Percentiles rank a stretch among this genome's conserved stretches.
Conservation (phyloP, 441 rosid species). For the Croton laevigatus region DNA sequence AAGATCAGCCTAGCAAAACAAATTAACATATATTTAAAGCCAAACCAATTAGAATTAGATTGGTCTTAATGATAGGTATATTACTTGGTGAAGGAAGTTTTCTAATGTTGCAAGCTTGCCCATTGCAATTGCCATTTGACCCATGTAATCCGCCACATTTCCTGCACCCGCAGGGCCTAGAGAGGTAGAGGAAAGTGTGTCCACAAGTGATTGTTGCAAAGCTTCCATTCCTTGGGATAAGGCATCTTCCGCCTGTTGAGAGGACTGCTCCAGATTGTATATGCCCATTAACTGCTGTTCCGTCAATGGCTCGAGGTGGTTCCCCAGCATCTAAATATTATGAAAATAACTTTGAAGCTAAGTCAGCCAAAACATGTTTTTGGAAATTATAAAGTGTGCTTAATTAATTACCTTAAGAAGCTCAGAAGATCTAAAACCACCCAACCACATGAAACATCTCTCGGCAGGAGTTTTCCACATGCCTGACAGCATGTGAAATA, state of each 20-base stretch:
- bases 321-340: constrained; percentile 63
- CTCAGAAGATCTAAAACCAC: constrained; percentile 95
- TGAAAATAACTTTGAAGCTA: not conserved
- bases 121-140: constrained; percentile 93
- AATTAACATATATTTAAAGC: not conserved
- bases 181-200: constrained; percentile 64
- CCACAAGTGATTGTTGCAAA: constrained; percentile 80
- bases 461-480: constrained; percentile 97
- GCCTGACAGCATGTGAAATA: constrained; percentile 94
- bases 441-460: constrained; percentile 96
- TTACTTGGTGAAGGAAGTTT: constrained; percentile 81
- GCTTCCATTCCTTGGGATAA: constrained; percentile 98
- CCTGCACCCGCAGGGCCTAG: constrained; percentile 63
- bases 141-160: constrained; percentile 80
- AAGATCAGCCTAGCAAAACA: constrained; percentile 67
- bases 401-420: constrained; percentile 60
- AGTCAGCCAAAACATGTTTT: not conserved
- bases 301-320: constrained; percentile 80
- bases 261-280: constrained; percentile 87
- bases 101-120: constrained; percentile 79
- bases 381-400: no score
- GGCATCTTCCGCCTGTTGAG: constrained; percentile 97
- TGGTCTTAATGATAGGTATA: not conserved
- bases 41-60: not conserved
- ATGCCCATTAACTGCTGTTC: constrained; percentile 92